Conservation (phyloP, 345 rosid genomes). For the Rhodamnia rubescens region DNA sequence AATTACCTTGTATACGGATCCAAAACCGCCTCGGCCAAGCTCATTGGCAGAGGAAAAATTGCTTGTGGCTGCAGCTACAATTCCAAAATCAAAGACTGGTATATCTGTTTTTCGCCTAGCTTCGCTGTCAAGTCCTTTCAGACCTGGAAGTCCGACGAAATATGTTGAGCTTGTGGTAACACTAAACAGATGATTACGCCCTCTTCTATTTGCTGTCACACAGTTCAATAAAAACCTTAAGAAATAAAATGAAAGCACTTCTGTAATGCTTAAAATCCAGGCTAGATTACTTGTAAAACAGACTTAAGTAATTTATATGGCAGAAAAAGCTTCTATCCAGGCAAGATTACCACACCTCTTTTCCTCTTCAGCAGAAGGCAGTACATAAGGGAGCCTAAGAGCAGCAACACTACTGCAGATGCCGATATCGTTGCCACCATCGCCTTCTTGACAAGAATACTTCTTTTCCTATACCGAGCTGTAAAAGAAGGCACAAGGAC, state of each 20-base stretch:
- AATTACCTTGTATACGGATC: constrained; percentile 12
- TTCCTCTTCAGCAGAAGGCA: neutral
- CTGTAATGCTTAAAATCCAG: no score
- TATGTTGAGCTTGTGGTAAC: neutral
- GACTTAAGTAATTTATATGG: neutral
- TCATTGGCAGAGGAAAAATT: constrained; percentile 6
- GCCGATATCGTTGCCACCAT: neutral
- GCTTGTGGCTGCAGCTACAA: constrained; percentile 8
- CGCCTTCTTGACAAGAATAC: neutral
- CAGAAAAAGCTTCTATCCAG: neutral
- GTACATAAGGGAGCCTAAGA: neutral
- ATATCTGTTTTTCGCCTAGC: neutral
- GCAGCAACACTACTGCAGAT: neutral
- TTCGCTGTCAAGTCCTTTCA: neutral
- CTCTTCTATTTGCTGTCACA: no score
- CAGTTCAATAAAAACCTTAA: no score
- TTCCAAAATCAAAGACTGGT: neutral
- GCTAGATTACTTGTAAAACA: neutral
- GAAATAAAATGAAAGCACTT: no score
- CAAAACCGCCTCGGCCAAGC: constrained; percentile 21
- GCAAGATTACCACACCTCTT: neutral
- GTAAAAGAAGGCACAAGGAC: neutral
- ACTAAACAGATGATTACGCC: no score
- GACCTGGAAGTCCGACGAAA: neutral
- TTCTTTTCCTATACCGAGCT: neutral